Percentiles rank a stretch among this genome's conserved stretches.
These are phyloP conservation scores for Kwoniella heveanensis DNA, from an alignment of 768 basidiomycete species.

Conservation along the genomic window DNA sequence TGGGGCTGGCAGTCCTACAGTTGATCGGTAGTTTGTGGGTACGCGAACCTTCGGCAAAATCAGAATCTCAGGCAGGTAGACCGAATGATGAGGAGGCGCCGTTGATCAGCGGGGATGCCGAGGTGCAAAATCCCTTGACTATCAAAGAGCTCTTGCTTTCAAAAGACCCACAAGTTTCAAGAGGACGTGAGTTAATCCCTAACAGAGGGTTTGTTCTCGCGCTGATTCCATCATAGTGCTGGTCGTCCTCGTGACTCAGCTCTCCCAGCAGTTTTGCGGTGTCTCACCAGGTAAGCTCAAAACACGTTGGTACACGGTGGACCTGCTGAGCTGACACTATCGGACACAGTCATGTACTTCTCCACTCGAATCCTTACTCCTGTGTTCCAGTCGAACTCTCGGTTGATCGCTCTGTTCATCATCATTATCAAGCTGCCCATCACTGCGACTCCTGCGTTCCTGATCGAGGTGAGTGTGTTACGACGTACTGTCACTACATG, in stretches of 20 bases:
- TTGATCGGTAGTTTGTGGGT: constrained; percentile 41
- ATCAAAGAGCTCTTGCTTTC: constrained; percentile 35
- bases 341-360: constrained; percentile 75
- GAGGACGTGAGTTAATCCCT: constrained; percentile 33
- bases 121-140: constrained; percentile 21
- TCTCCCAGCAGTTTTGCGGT: constrained; percentile 49
- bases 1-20: constrained; percentile 36
- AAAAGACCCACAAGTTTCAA: constrained; percentile 26
- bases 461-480: constrained; percentile 75
- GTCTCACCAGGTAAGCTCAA: constrained; percentile 38
- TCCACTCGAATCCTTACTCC: constrained; percentile 82
- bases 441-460: constrained; percentile 76
- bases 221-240: constrained; percentile 29
- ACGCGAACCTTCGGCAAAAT: not conserved
- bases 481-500: too few species aligned
- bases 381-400: constrained; percentile 72
- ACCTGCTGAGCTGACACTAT: constrained; percentile 1
- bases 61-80: not conserved
- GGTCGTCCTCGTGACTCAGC: constrained; percentile 43
- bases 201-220: too few species aligned
- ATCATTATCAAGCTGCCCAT: constrained; percentile 69
- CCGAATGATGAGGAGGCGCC: constrained; percentile 23
- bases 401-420: constrained; percentile 79
- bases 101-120: constrained; percentile 19
- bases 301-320: not conserved